Conservation (phyloP, 163 green algal species). For the Scenedesmus sp. region DNA sequence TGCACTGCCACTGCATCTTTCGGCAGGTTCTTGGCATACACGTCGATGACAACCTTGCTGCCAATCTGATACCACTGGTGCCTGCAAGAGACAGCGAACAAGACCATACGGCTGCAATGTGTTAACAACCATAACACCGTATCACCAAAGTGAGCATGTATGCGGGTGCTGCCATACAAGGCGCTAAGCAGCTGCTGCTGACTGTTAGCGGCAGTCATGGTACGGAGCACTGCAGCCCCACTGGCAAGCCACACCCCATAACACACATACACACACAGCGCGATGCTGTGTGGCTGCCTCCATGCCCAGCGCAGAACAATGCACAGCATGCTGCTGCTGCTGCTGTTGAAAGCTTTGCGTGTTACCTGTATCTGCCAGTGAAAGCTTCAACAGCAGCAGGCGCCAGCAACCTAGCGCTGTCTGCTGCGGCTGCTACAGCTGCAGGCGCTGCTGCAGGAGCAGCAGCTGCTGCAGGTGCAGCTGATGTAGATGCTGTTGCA, state of each 20-base stretch:
- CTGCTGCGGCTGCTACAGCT: background rate
- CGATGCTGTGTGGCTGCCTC: background rate
- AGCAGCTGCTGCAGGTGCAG: background rate
- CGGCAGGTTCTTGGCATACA: slow-evolving; percentile 86
- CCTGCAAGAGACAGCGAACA: slow-evolving; percentile 34
- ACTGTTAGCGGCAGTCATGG: background rate
- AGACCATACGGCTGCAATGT: background rate
- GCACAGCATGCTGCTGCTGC: background rate
- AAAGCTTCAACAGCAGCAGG: slow-evolving; percentile 27
- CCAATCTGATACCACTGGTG: slow-evolving; percentile 71
- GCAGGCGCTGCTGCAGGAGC: background rate
- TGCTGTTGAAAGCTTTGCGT: background rate
- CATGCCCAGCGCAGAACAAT: background rate
- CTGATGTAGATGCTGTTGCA: background rate
- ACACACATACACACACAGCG: background rate
- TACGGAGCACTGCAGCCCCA: background rate
- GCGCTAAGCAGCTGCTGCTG: background rate
- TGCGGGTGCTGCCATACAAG: background rate
- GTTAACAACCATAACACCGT: background rate
- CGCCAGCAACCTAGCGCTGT: slow-evolving; percentile 16
- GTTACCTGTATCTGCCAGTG: slow-evolving; percentile 56
- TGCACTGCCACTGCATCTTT: slow-evolving; percentile 71
- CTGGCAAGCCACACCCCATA: too few relatives aligned
- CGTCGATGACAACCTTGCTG: slow-evolving; percentile 75
- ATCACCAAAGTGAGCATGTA: background rate